Conservation (phyloP, 2,329 filamentous ascomycete genomes). For the Clonostachys solani region DNA sequence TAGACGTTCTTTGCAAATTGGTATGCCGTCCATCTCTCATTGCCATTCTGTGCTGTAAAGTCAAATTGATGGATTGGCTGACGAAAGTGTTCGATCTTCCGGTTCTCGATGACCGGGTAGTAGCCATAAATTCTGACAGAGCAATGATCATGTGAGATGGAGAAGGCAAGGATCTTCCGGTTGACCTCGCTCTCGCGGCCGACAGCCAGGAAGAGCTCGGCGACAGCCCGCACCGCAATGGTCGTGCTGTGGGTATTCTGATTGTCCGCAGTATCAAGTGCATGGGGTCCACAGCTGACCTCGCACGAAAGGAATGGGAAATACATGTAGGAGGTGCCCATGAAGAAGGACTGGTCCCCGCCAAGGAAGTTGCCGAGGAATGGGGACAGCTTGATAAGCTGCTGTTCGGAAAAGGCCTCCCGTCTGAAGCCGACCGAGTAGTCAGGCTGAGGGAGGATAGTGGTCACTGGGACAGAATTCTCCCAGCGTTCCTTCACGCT, state of each 20-base stretch:
- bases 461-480: background rate
- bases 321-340: conserved; percentile 38
- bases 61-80: conserved; percentile 24
- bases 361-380: conserved; percentile 24
- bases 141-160: conserved; percentile 19
- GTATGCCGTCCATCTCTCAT: background rate
- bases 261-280: conserved; percentile 25
- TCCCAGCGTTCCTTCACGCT: conserved; percentile 11
- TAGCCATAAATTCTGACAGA: conserved; percentile 31
- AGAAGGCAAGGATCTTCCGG: conserved; percentile 32
- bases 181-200: conserved; percentile 28
- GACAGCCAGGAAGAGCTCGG: conserved; percentile 30
- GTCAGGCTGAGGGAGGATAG: conserved; percentile 29
- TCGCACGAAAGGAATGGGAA: conserved; percentile 42
- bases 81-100: conserved; percentile 26
- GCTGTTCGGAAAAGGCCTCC: conserved; percentile 28
- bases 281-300: conserved; percentile 32
- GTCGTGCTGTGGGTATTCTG: conserved; percentile 33
- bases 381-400: conserved; percentile 24
- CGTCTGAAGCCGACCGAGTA: conserved; percentile 31
- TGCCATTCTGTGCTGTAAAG: conserved; percentile 14
- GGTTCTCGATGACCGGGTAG: conserved; percentile 24
- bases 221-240: conserved; percentile 28
- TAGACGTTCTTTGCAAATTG: conserved; percentile 29
- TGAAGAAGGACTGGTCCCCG: conserved; percentile 32